A percentile compares a stretch with the other conserved stretches of the same genome.
These are phyloP conservation scores for Cladobotryum protrusum DNA, from an alignment of 2,329 filamentous ascomycete species.

Conservation along the genomic window DNA sequence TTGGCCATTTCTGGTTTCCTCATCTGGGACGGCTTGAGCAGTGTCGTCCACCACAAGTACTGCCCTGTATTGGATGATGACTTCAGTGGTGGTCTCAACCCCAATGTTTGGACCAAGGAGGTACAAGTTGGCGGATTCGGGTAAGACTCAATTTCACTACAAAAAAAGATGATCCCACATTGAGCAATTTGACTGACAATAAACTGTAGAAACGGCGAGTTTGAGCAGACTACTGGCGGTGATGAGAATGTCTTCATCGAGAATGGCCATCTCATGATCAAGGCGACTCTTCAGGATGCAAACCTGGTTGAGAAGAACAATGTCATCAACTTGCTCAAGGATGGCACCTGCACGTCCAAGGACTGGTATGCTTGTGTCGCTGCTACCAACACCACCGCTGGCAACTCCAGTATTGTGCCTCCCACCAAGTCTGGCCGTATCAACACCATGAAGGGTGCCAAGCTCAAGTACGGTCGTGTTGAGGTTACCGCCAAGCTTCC, in stretches of 20 bases:
- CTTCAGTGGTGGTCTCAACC: conserved; percentile 54
- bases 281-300: conserved; percentile 68
- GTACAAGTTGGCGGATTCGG: conserved; percentile 69
- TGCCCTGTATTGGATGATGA: conserved; percentile 61
- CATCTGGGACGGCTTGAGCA: conserved; percentile 66
- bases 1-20: conserved; percentile 62
- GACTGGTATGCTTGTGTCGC: conserved; percentile 54
- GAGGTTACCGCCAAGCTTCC: conserved; percentile 75
- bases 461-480: conserved; percentile 73
- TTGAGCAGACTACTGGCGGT: conserved; percentile 65
- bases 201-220: conserved; percentile 63
- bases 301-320: conserved; percentile 59
- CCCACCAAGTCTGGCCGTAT: conserved; percentile 73
- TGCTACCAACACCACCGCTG: conserved; percentile 62
- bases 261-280: conserved; percentile 65
- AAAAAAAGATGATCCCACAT: neutral
- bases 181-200: neutral
- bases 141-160: conserved; percentile 39
- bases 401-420: conserved; percentile 69
- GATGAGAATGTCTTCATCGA: conserved; percentile 71
- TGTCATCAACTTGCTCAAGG: conserved; percentile 59
- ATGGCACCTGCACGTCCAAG: conserved; percentile 62
- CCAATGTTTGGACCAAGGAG: conserved; percentile 65
- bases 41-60: conserved; percentile 69
- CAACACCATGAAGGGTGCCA: conserved; percentile 63